These are phyloP conservation scores for Wallacemonas collosoma DNA, from an alignment of 208 protist genomes.

Conservation along the genomic window DNA sequence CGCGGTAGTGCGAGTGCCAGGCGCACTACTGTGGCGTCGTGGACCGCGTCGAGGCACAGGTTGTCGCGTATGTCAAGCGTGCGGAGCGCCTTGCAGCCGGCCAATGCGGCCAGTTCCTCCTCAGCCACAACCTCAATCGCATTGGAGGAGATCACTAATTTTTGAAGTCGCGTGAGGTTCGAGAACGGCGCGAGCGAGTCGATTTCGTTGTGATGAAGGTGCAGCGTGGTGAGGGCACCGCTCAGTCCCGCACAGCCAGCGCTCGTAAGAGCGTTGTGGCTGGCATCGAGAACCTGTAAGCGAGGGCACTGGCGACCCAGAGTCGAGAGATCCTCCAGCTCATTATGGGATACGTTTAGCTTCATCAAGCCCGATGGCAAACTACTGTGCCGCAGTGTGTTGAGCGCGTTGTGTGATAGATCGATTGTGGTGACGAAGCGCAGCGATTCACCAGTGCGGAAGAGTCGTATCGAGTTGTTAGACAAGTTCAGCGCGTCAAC, in stretches of 20 bases:
- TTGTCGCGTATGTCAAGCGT: conserved; percentile 70
- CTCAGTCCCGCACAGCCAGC: conserved; percentile 42
- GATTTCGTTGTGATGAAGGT: conserved; percentile 47
- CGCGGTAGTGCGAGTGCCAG: conserved; percentile 27
- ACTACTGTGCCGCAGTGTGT: conserved; percentile 31
- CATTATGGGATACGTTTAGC: conserved; percentile 65
- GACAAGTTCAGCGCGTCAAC: conserved; percentile 65
- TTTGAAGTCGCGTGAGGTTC: conserved; percentile 34
- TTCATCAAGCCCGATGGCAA: conserved; percentile 46
- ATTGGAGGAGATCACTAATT: conserved; percentile 58
- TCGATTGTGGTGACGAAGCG: conserved; percentile 49
- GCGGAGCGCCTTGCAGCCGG: conserved; percentile 43
- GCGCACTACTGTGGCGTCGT: conserved; percentile 6
- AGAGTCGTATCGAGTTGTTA: conserved; percentile 69
- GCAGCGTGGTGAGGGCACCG: conserved; percentile 39
- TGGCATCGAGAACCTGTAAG: conserved; percentile 59
- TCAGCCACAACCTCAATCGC: conserved; percentile 30
- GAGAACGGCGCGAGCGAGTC: conserved; percentile 45
- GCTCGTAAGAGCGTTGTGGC: conserved; percentile 63
- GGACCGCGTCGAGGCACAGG: conserved; percentile 26
- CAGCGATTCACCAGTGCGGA: conserved; percentile 57
- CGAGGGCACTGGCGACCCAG: conserved; percentile 39
- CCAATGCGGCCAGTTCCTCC: conserved; percentile 30
- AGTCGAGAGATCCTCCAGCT: conserved; percentile 36
- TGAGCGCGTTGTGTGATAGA: conserved; percentile 72